phyloP scores from a whole-genome alignment of 1,139 yeast species.

The Geotrichum fermentans region DNA sequence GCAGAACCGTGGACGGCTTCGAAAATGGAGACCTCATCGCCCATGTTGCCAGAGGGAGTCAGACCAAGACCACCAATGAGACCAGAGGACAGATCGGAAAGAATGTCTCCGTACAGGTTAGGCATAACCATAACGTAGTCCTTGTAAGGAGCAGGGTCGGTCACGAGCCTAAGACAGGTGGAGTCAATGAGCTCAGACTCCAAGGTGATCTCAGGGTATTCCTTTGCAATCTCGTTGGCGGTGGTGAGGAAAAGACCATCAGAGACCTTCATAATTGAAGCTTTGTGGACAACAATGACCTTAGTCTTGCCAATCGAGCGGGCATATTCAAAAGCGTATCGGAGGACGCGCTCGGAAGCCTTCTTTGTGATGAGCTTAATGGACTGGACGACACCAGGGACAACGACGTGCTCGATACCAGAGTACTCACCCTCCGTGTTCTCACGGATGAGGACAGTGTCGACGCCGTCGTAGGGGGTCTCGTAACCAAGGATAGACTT shows the following conservation, averaged over 20 bases:
- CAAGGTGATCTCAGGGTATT: constrained; percentile 51
- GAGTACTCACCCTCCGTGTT: constrained; percentile 98
- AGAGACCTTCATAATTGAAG: constrained; percentile 97
- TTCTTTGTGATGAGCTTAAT: constrained; percentile 89
- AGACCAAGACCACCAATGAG: constrained; percentile 98
- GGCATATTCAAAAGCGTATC: constrained; percentile 96
- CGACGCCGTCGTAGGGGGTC: constrained; percentile 81
- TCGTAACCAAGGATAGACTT: constrained; percentile 93
- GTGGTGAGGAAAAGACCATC: constrained; percentile 97
- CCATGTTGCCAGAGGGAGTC: constrained; percentile 97
- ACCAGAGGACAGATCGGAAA: constrained; percentile 97
- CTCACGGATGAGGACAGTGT: constrained; percentile 93
- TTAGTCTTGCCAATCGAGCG: constrained; percentile 82
- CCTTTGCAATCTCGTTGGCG: constrained; percentile 82
- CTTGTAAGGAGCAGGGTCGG: constrained; percentile 96
- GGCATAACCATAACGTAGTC: constrained; percentile 97
- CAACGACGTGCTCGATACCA: constrained; percentile 95
- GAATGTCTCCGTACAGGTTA: constrained; percentile 93
- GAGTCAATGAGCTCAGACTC: constrained; percentile 52
- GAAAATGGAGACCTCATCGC: constrained; percentile 95
- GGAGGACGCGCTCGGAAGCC: constrained; percentile 95
- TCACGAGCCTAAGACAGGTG: constrained; percentile 93
- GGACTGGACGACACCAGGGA: constrained; percentile 96
- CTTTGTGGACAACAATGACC: constrained; percentile 97
- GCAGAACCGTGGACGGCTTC: constrained; percentile 99